Evolutionary conservation across 179 eudicot genomes (phyloP).

Genomic region (Carnegiea gigantea): DNA sequence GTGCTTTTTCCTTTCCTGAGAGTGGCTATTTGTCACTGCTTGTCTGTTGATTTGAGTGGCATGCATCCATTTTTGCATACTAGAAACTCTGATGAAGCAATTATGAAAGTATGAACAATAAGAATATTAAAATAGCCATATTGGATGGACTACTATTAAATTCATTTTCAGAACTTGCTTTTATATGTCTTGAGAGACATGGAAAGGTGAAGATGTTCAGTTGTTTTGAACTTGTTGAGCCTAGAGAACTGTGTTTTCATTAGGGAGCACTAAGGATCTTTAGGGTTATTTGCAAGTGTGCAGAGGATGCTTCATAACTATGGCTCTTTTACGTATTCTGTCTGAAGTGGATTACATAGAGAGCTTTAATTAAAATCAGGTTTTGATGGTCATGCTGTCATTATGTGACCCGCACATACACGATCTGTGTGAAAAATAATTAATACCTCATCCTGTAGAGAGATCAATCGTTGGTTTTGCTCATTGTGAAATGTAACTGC

Average conservation of each 20-base stretch:
- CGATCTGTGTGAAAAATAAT: slow-evolving; percentile 8
- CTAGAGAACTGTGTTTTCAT: not conserved
- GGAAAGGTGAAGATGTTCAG: not conserved
- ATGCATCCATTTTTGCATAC: not conserved
- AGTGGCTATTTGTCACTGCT: not conserved
- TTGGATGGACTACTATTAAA: not conserved
- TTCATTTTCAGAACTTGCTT: not conserved
- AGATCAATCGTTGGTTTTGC: not conserved
- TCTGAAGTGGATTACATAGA: not conserved
- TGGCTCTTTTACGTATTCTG: not conserved
- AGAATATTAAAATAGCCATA: not conserved
- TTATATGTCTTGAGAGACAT: not conserved
- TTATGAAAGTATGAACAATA: not conserved
- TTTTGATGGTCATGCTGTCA: not conserved
- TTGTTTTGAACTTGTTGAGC: not conserved
- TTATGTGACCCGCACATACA: not conserved
- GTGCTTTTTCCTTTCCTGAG: not conserved
- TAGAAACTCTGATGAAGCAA: not conserved
- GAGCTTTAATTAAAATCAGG: not conserved
- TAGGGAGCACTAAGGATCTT: not conserved
- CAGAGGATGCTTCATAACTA: too few relatives aligned
- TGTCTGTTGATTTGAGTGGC: slow-evolving; percentile 7
- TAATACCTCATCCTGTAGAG: not conserved
- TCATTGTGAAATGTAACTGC: not conserved
- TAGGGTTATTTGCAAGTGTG: too few relatives aligned